A percentile compares a stretch with the other conserved stretches of the same genome.
Conservation (phyloP, 805 yeast species). For the Kluyveromyces lactis region DNA sequence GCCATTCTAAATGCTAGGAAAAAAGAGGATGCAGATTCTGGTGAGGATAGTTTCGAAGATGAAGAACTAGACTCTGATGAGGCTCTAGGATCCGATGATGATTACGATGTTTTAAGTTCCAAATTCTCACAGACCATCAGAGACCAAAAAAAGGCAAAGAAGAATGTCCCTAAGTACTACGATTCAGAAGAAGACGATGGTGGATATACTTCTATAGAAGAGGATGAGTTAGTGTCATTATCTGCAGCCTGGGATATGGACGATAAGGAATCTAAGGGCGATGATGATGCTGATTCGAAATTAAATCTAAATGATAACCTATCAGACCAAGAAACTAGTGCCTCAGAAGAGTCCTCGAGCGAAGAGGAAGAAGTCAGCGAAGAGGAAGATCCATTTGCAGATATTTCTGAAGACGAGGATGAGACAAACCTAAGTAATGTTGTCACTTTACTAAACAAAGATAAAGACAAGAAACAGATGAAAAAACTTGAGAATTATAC, state of each 20-base stretch:
- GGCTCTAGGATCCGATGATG: conserved; percentile 78
- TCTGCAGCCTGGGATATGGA: conserved; percentile 90
- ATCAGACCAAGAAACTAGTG: conserved; percentile 13
- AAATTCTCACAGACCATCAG: conserved; percentile 63
- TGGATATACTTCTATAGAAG: conserved; percentile 71
- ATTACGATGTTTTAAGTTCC: conserved; percentile 52
- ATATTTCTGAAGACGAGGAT: conserved; percentile 38
- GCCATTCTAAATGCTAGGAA: conserved; percentile 33
- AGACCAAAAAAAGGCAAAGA: conserved; percentile 38
- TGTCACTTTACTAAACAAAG: conserved; percentile 30
- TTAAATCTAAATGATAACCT: conserved; percentile 21
- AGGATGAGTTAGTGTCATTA: conserved; percentile 60
- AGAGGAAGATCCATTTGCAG: conserved; percentile 29
- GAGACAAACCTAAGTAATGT: conserved; percentile 48
- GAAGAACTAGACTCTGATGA: conserved; percentile 81
- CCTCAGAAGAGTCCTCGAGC: conserved; percentile 14
- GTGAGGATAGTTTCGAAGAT: conserved; percentile 38
- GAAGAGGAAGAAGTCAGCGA: conserved; percentile 21
- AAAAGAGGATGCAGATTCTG: conserved; percentile 21
- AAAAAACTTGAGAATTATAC: conserved; percentile 46
- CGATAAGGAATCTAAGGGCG: conserved; percentile 31
- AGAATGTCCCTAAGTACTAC: conserved; percentile 18
- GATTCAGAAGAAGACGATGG: conserved; percentile 45
- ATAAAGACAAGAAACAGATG: conserved; percentile 27
- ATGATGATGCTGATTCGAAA: conserved; percentile 11